phyloP scores from a whole-genome alignment of 1,284 basidiomycete genomes.

The Heterobasidion irregulare region DNA sequence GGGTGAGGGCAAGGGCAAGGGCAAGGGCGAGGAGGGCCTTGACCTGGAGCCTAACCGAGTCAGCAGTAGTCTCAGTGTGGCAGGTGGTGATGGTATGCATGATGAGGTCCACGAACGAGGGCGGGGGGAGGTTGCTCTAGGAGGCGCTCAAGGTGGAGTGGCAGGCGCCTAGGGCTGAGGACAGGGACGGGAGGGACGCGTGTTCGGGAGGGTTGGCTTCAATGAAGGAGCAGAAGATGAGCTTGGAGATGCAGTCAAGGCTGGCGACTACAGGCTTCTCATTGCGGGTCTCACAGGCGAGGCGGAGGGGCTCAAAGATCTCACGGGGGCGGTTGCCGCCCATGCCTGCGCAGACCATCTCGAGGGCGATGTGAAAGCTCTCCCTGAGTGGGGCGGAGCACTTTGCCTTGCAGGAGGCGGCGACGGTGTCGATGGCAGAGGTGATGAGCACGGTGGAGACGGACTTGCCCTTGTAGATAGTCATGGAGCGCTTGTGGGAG shows the following conservation, averaged over 20 bases:
- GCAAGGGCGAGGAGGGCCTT: constrained; percentile 88
- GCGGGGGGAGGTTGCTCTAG: constrained; percentile 43
- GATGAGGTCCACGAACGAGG: constrained; percentile 82
- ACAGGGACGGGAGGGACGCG: constrained; percentile 43
- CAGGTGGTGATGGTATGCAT: constrained; percentile 91
- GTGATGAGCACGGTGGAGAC: constrained; percentile 77
- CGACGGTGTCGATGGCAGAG: constrained; percentile 83
- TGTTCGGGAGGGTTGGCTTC: constrained; percentile 42
- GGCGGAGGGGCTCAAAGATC: constrained; percentile 86
- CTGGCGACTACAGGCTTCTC: constrained; percentile 93
- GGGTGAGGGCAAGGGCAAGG: too few relatives aligned
- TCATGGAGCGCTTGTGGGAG: constrained; percentile 52
- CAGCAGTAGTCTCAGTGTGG: constrained; percentile 81
- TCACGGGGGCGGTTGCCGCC: constrained; percentile 70
- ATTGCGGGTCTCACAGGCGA: constrained; percentile 89
- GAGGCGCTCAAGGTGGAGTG: constrained; percentile 16
- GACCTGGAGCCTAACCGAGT: constrained; percentile 88
- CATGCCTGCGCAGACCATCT: constrained; percentile 69
- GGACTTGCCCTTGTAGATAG: constrained; percentile 61
- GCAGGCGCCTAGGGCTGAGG: constrained; percentile 44
- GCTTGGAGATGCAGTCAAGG: constrained; percentile 92
- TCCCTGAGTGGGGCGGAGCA: constrained; percentile 76
- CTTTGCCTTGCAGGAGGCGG: constrained; percentile 84
- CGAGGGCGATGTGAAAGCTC: constrained; percentile 76
- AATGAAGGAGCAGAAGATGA: constrained; percentile 90